phyloP scores from a whole-genome alignment of 495 filamentous ascomycete species.

The Clavariopsis aquatica region DNA sequence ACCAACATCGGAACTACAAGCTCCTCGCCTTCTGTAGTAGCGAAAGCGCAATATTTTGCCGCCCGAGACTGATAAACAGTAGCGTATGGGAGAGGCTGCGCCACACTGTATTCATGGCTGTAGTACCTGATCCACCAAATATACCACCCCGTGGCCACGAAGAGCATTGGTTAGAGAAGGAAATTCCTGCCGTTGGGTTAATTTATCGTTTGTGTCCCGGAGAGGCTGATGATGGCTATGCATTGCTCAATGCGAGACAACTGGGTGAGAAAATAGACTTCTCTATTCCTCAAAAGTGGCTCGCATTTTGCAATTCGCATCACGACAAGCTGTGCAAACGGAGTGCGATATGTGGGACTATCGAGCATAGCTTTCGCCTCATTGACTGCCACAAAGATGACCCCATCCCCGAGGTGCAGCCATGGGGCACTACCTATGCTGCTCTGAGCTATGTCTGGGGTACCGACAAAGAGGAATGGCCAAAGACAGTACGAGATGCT shows the following conservation, averaged over 20 bases:
- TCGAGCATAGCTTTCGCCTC: neutral
- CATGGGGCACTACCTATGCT: neutral
- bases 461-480: neutral
- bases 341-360: neutral
- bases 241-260: neutral
- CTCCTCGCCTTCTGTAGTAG: conserved; percentile 38
- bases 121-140: neutral
- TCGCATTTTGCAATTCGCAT: neutral
- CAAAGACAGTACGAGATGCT: neutral
- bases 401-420: neutral
- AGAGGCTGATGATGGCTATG: neutral
- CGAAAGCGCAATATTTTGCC: conserved; percentile 31
- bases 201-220: conserved; percentile 27
- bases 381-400: neutral
- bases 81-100: neutral
- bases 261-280: neutral
- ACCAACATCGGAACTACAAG: conserved; percentile 24
- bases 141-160: conserved; percentile 26
- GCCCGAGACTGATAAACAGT: neutral
- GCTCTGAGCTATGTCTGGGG: conserved; percentile 9
- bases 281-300: neutral
- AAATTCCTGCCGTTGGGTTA: conserved; percentile 26
- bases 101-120: neutral
- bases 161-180: conserved; percentile 28
- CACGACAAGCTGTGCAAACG: neutral